These are phyloP conservation scores for Eimeria praecox DNA, from an alignment of 169 alveolate species.

Conservation along the genomic window DNA sequence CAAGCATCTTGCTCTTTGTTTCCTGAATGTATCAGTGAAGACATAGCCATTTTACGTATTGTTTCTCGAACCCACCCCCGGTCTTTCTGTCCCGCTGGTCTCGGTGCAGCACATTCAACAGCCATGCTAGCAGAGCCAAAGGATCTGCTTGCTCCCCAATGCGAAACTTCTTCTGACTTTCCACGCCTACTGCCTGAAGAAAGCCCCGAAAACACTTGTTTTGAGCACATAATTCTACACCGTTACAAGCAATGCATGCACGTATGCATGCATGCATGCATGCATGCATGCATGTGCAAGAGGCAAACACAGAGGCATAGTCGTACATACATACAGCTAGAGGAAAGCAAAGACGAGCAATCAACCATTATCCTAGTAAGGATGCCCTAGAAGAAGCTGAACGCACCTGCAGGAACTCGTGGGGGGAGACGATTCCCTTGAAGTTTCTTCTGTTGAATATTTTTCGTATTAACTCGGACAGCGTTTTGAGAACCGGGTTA, in stretches of 20 bases:
- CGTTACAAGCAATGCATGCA: neutral
- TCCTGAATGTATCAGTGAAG: too few relatives aligned
- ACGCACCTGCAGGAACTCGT: slow-evolving; percentile 96
- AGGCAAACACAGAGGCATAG: neutral
- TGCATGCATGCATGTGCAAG: neutral
- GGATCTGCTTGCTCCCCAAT: slow-evolving; percentile 97
- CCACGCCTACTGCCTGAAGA: slow-evolving; percentile 82
- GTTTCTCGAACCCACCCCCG: slow-evolving; percentile 29
- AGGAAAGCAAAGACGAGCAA: neutral
- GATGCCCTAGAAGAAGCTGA: too few relatives aligned
- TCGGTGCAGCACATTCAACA: slow-evolving; percentile 86
- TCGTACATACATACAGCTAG: neutral
- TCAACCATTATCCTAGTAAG: too few relatives aligned
- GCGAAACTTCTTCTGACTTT: slow-evolving; percentile 79
- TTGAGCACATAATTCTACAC: too few relatives aligned
- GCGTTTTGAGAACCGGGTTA: slow-evolving; percentile 93
- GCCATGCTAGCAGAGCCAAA: slow-evolving; percentile 96
- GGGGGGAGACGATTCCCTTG: slow-evolving; percentile 99
- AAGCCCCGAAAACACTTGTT: neutral
- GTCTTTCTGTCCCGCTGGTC: slow-evolving; percentile 84
- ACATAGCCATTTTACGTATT: neutral
- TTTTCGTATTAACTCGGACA: slow-evolving; percentile 97
- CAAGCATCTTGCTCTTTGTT: too few relatives aligned
- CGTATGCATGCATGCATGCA: slow-evolving; percentile 16
- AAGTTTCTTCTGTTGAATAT: slow-evolving; percentile 98